A percentile compares a stretch with the other conserved stretches of the same genome.
Conservation (phyloP, 495 filamentous ascomycete genomes). For the Podospora conica region DNA sequence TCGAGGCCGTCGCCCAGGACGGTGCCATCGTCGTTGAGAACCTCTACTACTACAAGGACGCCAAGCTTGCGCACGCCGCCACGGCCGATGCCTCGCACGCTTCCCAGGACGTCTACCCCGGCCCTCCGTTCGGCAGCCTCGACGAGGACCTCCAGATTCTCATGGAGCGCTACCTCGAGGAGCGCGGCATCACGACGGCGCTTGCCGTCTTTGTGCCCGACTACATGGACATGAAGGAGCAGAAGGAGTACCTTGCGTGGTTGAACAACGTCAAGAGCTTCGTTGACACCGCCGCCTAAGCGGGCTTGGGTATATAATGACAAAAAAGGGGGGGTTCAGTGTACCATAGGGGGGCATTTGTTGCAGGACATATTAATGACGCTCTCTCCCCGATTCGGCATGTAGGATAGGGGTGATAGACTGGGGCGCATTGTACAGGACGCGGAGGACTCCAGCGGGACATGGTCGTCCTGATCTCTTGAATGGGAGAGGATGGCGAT, state of each 20-base stretch:
- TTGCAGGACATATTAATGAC: slow-evolving; percentile 3
- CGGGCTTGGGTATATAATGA: neutral
- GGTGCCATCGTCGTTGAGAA: slow-evolving; percentile 86
- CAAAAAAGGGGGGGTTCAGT: slow-evolving; percentile 3
- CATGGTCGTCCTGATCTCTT: neutral
- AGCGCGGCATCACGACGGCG: slow-evolving; percentile 81
- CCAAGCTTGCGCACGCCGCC: slow-evolving; percentile 57
- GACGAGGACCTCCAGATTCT: slow-evolving; percentile 92
- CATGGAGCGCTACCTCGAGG: slow-evolving; percentile 90
- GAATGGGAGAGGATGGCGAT: neutral
- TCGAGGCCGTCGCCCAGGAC: slow-evolving; percentile 83
- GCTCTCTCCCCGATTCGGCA: slow-evolving; percentile 7
- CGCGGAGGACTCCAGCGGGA: neutral
- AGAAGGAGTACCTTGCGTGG: slow-evolving; percentile 94
- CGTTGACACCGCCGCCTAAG: slow-evolving; percentile 52
- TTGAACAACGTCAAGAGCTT: slow-evolving; percentile 77
- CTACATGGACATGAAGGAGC: slow-evolving; percentile 98
- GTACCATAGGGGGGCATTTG: slow-evolving; percentile 3
- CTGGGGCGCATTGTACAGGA: neutral
- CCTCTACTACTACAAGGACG: slow-evolving; percentile 75
- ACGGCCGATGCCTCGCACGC: slow-evolving; percentile 41
- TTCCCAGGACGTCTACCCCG: slow-evolving; percentile 73
- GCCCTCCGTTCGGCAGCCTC: slow-evolving; percentile 87
- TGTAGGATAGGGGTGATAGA: slow-evolving; percentile 11
- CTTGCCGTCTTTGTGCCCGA: slow-evolving; percentile 89